phyloP scores from a whole-genome alignment of 2,329 filamentous ascomycete genomes.

The Colletotrichum destructivum region DNA sequence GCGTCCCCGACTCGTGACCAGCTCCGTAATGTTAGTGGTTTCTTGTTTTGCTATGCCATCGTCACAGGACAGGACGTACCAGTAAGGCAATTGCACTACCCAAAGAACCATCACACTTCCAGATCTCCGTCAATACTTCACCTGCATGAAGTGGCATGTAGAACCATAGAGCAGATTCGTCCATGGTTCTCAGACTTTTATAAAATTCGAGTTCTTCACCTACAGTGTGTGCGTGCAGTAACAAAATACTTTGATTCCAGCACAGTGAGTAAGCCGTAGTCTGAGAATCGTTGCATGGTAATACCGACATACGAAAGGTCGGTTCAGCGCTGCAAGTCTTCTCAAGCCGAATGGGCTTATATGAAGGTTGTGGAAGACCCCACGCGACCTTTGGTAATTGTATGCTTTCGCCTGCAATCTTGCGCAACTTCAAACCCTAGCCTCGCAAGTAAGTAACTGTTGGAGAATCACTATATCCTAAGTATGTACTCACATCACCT shows the following conservation, averaged over 20 bases:
- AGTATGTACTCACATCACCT: conserved; percentile 7
- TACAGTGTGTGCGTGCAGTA: conserved; percentile 16
- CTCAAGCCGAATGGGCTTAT: conserved; percentile 2
- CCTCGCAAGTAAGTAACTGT: neutral
- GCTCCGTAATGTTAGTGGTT: neutral
- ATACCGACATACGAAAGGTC: conserved; percentile 6
- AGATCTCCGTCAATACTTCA: conserved; percentile 27
- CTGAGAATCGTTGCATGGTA: conserved; percentile 15
- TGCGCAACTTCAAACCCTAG: conserved; percentile 27
- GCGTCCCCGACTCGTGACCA: conserved; percentile 14
- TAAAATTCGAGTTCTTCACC: conserved; percentile 22
- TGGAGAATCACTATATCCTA: neutral
- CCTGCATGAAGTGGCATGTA: conserved; percentile 21
- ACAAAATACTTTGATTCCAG: conserved; percentile 7
- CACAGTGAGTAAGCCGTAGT: conserved; percentile 25
- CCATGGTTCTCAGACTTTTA: neutral
- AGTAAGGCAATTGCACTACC: neutral
- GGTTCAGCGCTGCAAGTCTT: neutral
- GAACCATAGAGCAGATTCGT: conserved; percentile 15
- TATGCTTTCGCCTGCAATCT: neutral
- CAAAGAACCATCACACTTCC: conserved; percentile 6
- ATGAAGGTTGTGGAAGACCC: conserved; percentile 6
- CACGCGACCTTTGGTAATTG: neutral
- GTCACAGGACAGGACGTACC: conserved; percentile 1
- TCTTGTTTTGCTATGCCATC: neutral